Evolutionary conservation across 2,329 filamentous ascomycete genomes (phyloP), one percentile per base, ranked within the genome.

Genomic region (Chaetomium globosum): DNA sequence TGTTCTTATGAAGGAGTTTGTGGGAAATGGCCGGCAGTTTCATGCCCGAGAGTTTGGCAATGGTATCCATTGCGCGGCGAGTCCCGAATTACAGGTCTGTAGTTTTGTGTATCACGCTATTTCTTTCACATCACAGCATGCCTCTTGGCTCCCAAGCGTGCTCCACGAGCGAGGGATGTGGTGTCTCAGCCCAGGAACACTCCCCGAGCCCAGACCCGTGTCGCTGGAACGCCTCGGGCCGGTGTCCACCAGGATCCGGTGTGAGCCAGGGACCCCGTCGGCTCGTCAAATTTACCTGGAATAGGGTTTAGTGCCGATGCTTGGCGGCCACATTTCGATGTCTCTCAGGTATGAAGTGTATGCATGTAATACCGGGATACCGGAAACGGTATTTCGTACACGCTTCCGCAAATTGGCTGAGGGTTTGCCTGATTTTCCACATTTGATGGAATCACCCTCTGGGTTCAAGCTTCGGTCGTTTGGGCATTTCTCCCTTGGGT

Each of bases 401-500:
- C 28, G 21, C 30, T 53, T 36, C 23, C n/a, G 46, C 6, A 36
- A 21, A 12, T 9, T 19, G 33, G 51, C 43, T 51, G 52, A 30
- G 26, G 52, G 13, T 60, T 64, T 53, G 30, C 4, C 16, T 19
- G 21, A 52, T 31, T 54, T 30, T n/a, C 33, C 39, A 62, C 61
- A 46, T 30, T 61, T 30, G 39, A 33, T 43, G 30, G n/a, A 23
- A 21, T 8, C 9, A 4, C 31, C 48, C 16, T 16, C 13, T n/a
- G 39, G 39, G 39, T 16, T 30, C 21, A 49, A 43, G 19, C 51
- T 52, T 56, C 48, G 13, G 39, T 21, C 7, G 23, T n/a, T 26
- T 49, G 19, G 36, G 49, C 60, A 36, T 64, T 65, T n/a, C 54
- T 62, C 52, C 74, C 75, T 33, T 75, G 69, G 64, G 80, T 80